Percentiles rank a stretch among this genome's conserved stretches.
Conservation (phyloP, 1,139 yeast species). For the Diutina neorugosa region DNA sequence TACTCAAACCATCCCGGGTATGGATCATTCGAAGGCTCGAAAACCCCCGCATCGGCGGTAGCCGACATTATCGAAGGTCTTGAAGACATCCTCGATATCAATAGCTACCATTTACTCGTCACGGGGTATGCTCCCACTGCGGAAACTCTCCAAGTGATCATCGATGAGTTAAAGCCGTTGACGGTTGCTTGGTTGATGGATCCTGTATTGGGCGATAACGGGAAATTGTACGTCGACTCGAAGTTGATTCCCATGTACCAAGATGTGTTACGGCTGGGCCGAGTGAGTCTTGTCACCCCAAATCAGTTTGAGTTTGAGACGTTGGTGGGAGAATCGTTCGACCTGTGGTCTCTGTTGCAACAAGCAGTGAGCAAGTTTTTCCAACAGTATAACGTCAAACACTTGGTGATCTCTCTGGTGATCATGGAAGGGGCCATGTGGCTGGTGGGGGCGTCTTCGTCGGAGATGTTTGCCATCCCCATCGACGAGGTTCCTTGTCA, state of each 20-base stretch:
- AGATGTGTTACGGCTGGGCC: conserved; percentile 16
- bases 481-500: conserved; percentile 22
- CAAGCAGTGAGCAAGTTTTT: conserved; percentile 14
- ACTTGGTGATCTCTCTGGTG: conserved; percentile 26
- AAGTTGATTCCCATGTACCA: conserved; percentile 20
- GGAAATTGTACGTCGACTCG: conserved; percentile 23
- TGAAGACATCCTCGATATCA: conserved; percentile 8
- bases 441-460: conserved; percentile 18
- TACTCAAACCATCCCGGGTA: conserved; percentile 37
- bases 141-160: conserved; percentile 35
- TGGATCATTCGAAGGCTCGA: conserved; percentile 23
- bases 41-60: conserved; percentile 5
- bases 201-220: conserved; percentile 31
- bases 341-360: conserved; percentile 13
- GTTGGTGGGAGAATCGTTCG: conserved; percentile 15
- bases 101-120: conserved; percentile 44
- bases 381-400: conserved; percentile 14
- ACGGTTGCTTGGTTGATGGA: conserved; percentile 20
- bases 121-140: conserved; percentile 67
- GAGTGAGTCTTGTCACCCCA: conserved; percentile 24
- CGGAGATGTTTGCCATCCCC: conserved; percentile 15
- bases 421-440: conserved; percentile 18
- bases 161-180: conserved; percentile 22
- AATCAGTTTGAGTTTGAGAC: conserved; percentile 30
- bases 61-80: conserved; percentile 7